Conservation (phyloP, 2,329 filamentous ascomycete genomes). For the Pseudopyricularia cyperi region DNA sequence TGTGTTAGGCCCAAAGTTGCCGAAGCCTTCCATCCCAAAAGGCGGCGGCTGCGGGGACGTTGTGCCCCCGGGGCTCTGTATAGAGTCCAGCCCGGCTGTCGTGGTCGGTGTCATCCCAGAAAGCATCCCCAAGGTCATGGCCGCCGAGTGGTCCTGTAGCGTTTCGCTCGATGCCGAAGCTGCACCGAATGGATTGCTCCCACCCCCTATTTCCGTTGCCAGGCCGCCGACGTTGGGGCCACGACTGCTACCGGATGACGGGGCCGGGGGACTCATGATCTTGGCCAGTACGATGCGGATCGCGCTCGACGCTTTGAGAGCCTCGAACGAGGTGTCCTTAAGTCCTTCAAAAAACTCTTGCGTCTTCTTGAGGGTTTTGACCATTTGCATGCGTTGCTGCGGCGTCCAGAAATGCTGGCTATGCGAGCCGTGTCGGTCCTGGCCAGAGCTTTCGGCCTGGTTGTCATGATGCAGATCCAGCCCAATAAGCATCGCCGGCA, state of each 20-base stretch:
- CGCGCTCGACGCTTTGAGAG: slow-evolving; percentile 71
- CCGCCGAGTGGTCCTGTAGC: slow-evolving; percentile 26
- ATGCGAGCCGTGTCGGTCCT: slow-evolving; percentile 23
- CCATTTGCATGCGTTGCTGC: slow-evolving; percentile 60
- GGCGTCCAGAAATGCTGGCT: slow-evolving; percentile 42
- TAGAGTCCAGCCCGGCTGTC: slow-evolving; percentile 12
- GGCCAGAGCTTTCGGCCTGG: slow-evolving; percentile 26
- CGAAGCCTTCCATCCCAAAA: slow-evolving; percentile 16
- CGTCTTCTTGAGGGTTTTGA: slow-evolving; percentile 58
- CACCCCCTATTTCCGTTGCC: not conserved
- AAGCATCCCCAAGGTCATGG: slow-evolving; percentile 28
- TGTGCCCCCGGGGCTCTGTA: slow-evolving; percentile 25
- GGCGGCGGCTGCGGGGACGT: slow-evolving; percentile 25
- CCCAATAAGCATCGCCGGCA: slow-evolving; percentile 74
- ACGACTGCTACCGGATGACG: not conserved
- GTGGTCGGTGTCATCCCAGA: slow-evolving; percentile 21
- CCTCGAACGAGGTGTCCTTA: slow-evolving; percentile 70
- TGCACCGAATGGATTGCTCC: not conserved
- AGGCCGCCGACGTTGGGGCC: not conserved
- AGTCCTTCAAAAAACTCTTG: slow-evolving; percentile 69
- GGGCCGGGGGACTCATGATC: slow-evolving; percentile 38
- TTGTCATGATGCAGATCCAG: slow-evolving; percentile 68
- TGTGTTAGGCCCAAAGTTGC: not conserved
- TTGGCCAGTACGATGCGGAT: slow-evolving; percentile 79
- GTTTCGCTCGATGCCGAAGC: slow-evolving; percentile 9